These are phyloP conservation scores for Auricularia cornea DNA, from an alignment of 768 basidiomycete species.

Conservation along the genomic window DNA sequence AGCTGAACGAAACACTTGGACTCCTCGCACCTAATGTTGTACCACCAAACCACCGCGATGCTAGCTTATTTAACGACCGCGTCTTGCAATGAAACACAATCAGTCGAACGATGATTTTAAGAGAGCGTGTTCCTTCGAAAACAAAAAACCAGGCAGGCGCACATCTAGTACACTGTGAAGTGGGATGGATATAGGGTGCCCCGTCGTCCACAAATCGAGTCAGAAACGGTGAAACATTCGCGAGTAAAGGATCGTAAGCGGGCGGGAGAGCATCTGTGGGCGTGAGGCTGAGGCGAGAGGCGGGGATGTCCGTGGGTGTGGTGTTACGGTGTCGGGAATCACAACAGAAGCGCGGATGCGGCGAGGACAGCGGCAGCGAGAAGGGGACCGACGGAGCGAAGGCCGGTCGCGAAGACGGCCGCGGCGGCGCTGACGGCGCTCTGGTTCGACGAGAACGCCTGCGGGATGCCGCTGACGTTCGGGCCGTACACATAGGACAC, in stretches of 20 bases:
- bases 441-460: slow-evolving; percentile 49
- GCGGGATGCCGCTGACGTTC: slow-evolving; percentile 48
- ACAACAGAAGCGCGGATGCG: background rate
- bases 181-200: background rate
- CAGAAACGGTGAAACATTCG: background rate
- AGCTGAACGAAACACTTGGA: too few relatives aligned
- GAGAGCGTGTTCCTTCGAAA: background rate
- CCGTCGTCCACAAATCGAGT: background rate
- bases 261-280: background rate
- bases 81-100: background rate
- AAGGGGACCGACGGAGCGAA: background rate
- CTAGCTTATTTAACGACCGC: background rate
- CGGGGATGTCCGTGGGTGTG: background rate
- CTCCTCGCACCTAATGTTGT: background rate
- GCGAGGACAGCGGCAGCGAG: background rate
- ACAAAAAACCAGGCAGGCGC: background rate
- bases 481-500: slow-evolving; percentile 53
- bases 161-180: background rate
- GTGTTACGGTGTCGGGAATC: background rate
- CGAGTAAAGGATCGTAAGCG: background rate
- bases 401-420: slow-evolving; percentile 4
- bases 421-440: slow-evolving; percentile 48
- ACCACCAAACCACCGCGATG: background rate
- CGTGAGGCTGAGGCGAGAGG: background rate
- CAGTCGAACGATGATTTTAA: background rate